Percentiles rank a stretch among this genome's conserved stretches.
phyloP scores from a whole-genome alignment of 2,329 filamentous ascomycete genomes.

The Trichoderma polysporum region DNA sequence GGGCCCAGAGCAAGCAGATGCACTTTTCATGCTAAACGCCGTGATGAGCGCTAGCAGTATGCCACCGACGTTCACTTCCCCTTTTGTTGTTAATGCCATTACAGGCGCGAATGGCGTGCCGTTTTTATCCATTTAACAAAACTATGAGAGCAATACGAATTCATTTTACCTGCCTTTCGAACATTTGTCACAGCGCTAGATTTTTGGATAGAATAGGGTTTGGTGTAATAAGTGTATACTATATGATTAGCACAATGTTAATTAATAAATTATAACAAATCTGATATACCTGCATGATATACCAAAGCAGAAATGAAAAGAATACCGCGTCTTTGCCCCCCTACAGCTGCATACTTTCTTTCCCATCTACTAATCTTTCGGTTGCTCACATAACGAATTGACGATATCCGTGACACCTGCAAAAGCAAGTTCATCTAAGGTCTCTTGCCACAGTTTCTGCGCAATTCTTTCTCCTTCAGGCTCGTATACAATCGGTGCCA shows the following conservation, averaged over 20 bases:
- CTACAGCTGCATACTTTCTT: background rate
- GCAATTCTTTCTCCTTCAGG: background rate
- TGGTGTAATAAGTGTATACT: background rate
- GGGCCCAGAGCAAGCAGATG: slow-evolving; percentile 17
- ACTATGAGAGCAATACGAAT: background rate
- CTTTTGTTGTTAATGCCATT: slow-evolving; percentile 4
- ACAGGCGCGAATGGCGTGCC: slow-evolving; percentile 2
- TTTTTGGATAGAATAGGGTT: background rate
- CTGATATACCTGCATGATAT: background rate
- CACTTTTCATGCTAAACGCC: slow-evolving; percentile 15
- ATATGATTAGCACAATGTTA: background rate
- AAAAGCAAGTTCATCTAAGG: slow-evolving; percentile 1
- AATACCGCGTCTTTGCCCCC: background rate
- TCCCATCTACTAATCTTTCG: background rate
- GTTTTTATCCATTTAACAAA: slow-evolving; percentile 1
- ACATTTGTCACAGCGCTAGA: background rate
- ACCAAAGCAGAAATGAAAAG: background rate
- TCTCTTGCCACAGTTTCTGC: background rate
- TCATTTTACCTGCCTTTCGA: background rate
- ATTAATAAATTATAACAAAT: background rate
- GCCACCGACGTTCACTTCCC: slow-evolving; percentile 17
- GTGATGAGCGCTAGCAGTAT: slow-evolving; percentile 16
- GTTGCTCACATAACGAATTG: background rate
- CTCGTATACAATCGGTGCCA: slow-evolving; percentile 1
- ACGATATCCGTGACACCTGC: background rate